Evolutionary conservation across 208 protist genomes (phyloP).

Genomic region (Leishmania aethiopica): DNA sequence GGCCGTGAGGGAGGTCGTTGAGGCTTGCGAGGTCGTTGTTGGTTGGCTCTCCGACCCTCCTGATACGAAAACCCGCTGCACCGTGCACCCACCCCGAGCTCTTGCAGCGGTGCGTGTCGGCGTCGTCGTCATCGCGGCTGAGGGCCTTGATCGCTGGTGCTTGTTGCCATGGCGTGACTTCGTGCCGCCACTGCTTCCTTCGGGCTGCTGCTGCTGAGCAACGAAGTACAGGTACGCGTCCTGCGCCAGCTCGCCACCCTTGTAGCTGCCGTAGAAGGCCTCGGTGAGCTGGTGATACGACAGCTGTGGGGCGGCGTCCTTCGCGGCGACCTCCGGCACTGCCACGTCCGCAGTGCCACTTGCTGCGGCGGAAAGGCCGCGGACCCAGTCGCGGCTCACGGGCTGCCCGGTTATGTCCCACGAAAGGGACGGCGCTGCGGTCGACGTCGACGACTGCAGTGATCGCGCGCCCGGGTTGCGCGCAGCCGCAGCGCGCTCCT

Average conservation of each 20-base stretch:
- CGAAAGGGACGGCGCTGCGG: not conserved
- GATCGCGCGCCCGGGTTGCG: not conserved
- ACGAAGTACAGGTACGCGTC: conserved; percentile 75
- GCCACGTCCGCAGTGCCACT: not conserved
- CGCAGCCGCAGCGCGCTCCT: not conserved
- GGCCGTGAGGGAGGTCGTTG: not conserved
- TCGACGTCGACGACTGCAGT: not conserved
- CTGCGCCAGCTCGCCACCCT: conserved; percentile 56
- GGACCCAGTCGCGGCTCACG: not conserved
- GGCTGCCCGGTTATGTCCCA: not conserved
- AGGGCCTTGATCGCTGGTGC: not conserved
- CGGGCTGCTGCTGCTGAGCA: conserved; percentile 8
- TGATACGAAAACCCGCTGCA: not conserved
- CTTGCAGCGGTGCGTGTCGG: not conserved
- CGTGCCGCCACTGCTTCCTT: not conserved
- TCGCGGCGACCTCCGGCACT: not conserved
- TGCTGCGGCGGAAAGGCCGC: not conserved
- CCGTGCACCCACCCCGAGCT: not conserved
- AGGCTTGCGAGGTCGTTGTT: not conserved
- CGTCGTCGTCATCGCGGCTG: not conserved
- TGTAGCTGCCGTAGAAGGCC: conserved; percentile 61
- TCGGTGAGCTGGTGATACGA: conserved; percentile 71
- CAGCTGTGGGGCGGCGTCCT: conserved; percentile 29
- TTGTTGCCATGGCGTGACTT: not conserved
- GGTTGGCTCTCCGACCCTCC: not conserved